Evolutionary conservation across 345 rosid genomes (phyloP), one percentile per base, ranked within the genome.

Genomic region (Rhodamnia rubescens): DNA sequence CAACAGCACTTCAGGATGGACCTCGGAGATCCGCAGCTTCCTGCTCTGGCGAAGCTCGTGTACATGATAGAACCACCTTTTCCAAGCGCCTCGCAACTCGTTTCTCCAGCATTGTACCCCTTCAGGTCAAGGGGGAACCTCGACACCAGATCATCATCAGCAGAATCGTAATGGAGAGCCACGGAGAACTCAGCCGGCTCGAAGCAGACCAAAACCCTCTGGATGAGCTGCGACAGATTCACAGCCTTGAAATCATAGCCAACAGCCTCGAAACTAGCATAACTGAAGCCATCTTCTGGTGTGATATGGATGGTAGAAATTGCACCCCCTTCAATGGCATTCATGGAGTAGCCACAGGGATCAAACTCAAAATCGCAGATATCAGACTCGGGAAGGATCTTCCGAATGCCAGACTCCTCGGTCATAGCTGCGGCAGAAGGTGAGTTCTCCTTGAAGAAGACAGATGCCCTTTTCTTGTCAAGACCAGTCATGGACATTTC

Each of bases 401-500:
- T 92, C 83, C 98, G 91, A 82, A 97, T 97, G 80, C 99, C 98
- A 53, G 99, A 97, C 84, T 90, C 88, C 29, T 89, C 88, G 1
- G 99, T 94, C 98, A 94, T 96, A 13, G 51, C 57, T 57, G 89
- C 89, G 3, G 92, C 95, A 55, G 96, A 89, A 86, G 89, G 88
- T 42, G 91, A 16, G 26, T 89, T 88, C 15, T 90, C 84, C 88
- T 93, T 96, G 93, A 85, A 95, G 90, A 97, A 97, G 27, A 95
- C 92, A 15, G 98, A 89, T 5, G 96, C 98, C 86, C 88, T 91
- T 86, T 93, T 89, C 86, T 89, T 90, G 90, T 93, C 96, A 85
- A 97, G 91, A 85, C 96, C 96, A 82, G 98, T 96, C 99, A 97
- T 95, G 92, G 98, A 97, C 98, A 97, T 92, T 89, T 97, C 99